These are phyloP conservation scores for Fusarium liriodendri DNA, from an alignment of 2,329 filamentous ascomycete genomes.

Conservation along the genomic window DNA sequence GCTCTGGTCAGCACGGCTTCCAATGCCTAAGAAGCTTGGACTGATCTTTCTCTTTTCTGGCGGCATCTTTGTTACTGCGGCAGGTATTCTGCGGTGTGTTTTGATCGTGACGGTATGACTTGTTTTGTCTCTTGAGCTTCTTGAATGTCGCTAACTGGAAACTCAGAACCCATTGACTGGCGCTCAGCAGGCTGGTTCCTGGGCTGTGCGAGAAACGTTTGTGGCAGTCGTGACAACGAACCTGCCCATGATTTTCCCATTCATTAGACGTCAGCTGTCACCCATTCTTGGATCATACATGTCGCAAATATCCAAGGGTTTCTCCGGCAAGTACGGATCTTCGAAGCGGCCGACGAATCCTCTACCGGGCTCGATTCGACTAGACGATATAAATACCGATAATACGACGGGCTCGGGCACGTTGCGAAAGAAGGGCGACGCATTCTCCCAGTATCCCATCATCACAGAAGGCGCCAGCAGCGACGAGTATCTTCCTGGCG, in stretches of 20 bases:
- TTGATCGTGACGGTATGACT: slow-evolving; percentile 48
- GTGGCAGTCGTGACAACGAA: slow-evolving; percentile 53
- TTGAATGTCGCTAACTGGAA: not conserved
- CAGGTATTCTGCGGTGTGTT: slow-evolving; percentile 49
- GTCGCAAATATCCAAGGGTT: slow-evolving; percentile 1
- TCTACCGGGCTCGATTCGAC: slow-evolving; percentile 22
- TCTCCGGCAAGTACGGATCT: not conserved
- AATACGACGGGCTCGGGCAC: not conserved
- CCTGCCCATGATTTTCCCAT: slow-evolving; percentile 53
- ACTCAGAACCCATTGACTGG: slow-evolving; percentile 49
- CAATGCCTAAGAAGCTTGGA: slow-evolving; percentile 48
- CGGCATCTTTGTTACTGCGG: slow-evolving; percentile 51
- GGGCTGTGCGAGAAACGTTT: slow-evolving; percentile 53
- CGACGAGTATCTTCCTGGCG: slow-evolving; percentile 8
- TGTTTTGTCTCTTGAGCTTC: not conserved
- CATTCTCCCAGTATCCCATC: slow-evolving; percentile 19
- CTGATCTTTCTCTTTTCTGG: slow-evolving; percentile 50
- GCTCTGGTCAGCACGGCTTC: slow-evolving; percentile 49
- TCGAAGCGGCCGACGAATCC: slow-evolving; percentile 21
- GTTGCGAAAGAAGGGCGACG: slow-evolving; percentile 4
- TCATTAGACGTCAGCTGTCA: slow-evolving; percentile 41
- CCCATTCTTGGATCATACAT: slow-evolving; percentile 19
- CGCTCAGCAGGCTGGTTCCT: slow-evolving; percentile 48
- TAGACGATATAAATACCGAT: slow-evolving; percentile 13
- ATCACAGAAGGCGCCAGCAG: slow-evolving; percentile 12